A percentile compares a stretch with the other conserved stretches of the same genome.
phyloP scores from a whole-genome alignment of 1,284 basidiomycete species.

The Ceratobasidium papillatum region DNA sequence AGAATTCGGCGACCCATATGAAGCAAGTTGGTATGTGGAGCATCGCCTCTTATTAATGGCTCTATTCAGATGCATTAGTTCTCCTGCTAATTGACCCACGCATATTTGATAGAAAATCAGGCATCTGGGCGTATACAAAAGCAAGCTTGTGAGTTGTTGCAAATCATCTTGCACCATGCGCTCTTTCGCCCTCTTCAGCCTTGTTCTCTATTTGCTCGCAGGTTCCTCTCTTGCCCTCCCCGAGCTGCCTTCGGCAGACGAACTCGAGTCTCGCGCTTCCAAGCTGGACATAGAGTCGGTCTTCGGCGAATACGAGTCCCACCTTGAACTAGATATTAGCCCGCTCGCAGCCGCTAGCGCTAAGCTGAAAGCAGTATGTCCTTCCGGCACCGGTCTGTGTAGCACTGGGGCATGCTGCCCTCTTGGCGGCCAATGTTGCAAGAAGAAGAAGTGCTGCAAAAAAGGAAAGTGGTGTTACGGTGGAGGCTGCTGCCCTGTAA shows the following conservation, averaged over 20 bases:
- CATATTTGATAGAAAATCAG: too few relatives aligned
- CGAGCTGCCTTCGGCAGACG: background rate
- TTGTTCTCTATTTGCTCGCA: background rate
- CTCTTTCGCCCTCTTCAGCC: background rate
- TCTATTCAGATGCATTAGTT: too few relatives aligned
- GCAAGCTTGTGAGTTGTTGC: background rate
- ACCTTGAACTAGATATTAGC: background rate
- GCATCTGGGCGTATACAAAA: too few relatives aligned
- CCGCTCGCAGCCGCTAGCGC: background rate
- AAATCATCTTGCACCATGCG: background rate
- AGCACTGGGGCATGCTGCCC: constrained; percentile 13
- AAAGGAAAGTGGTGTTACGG: constrained; percentile 12
- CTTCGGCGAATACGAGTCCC: background rate
- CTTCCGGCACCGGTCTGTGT: background rate
- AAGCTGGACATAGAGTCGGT: background rate
- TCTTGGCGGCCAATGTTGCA: constrained; percentile 9
- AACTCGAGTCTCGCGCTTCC: background rate
- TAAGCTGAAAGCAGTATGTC: background rate
- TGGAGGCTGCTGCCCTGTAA: background rate
- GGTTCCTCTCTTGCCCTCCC: background rate
- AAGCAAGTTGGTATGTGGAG: too few relatives aligned
- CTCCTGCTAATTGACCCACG: too few relatives aligned
- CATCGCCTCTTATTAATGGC: too few relatives aligned
- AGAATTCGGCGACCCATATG: too few relatives aligned
- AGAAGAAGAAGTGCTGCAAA: constrained; percentile 6